Evolutionary conservation across 352 stramenopile species (phyloP).

Genomic region (Phytophthora parvispora): DNA sequence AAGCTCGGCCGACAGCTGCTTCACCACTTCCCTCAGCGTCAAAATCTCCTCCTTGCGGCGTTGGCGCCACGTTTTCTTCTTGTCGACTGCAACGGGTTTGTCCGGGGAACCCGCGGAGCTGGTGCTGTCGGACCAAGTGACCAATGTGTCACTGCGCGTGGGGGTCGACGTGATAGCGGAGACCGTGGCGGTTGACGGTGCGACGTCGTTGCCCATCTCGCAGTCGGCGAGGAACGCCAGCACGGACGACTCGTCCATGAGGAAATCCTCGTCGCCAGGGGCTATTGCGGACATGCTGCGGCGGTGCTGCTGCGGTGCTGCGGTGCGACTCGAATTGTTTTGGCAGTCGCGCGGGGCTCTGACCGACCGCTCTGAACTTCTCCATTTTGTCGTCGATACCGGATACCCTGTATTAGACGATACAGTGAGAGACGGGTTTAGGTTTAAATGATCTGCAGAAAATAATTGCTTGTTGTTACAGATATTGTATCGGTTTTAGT

Average conservation of each 20-base stretch:
- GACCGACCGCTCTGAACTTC: conserved; percentile 4
- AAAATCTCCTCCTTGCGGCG: conserved; percentile 35
- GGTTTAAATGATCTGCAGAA: neutral
- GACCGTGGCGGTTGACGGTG: neutral
- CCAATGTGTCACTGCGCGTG: neutral
- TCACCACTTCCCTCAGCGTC: conserved; percentile 24
- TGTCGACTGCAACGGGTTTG: neutral
- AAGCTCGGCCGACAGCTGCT: conserved; percentile 22
- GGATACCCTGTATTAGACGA: no score
- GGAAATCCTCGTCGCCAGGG: conserved; percentile 23
- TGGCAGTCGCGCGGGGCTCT: conserved; percentile 11
- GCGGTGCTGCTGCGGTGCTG: neutral
- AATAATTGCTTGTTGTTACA: neutral
- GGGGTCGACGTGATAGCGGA: neutral
- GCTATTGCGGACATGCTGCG: neutral
- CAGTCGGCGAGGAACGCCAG: conserved; percentile 32
- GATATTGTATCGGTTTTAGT: no score
- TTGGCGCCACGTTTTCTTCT: conserved; percentile 37
- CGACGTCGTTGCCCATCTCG: conserved; percentile 8
- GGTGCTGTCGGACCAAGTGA: conserved; percentile 17
- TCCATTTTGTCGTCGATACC: no score
- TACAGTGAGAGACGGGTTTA: no score
- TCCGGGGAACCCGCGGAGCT: conserved; percentile 9
- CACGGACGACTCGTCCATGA: conserved; percentile 35
- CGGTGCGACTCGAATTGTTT: neutral